Evolutionary conservation across 345 rosid genomes (phyloP).

Genomic region (Citrus sinensis): DVS_A1.0 CM039163.1:7908001-7908500

Average conservation of each 20-base stretch:
- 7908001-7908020: no score
- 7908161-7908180: slow-evolving; percentile 16
- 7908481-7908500: slow-evolving; percentile 10
- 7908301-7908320: slow-evolving; percentile 42
- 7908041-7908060: slow-evolving; percentile 6
- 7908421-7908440: not conserved
- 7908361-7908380: slow-evolving; percentile 34
- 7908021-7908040: not conserved
- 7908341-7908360: slow-evolving; percentile 31
- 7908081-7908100: not conserved
- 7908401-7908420: slow-evolving; percentile 20
- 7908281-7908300: slow-evolving; percentile 24
- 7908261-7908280: slow-evolving; percentile 30
- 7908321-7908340: slow-evolving; percentile 29
- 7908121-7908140: not conserved
- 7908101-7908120: not conserved
- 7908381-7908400: not conserved
- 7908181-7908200: not conserved
- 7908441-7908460: not conserved
- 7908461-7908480: slow-evolving; percentile 27
- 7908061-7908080: not conserved
- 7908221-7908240: slow-evolving; percentile 23
- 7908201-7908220: slow-evolving; percentile 18
- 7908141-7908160: slow-evolving; percentile 13
- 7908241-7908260: slow-evolving; percentile 29